phyloP scores from a whole-genome alignment of 1,284 basidiomycete genomes.

The Xerocomus nothofagi region DNA sequence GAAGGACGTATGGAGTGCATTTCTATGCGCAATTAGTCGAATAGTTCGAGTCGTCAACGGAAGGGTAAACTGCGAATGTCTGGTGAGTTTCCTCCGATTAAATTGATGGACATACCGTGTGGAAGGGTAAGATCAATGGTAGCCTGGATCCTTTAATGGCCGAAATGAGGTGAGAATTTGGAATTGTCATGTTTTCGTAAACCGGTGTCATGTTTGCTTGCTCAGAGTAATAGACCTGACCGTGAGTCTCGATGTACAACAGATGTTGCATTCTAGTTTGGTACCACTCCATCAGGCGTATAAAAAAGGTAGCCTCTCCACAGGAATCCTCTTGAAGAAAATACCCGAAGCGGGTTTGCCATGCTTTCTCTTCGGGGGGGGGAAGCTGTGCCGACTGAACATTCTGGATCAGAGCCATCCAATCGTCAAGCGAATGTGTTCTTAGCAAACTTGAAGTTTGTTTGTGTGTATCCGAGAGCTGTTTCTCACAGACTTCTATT shows the following conservation, averaged over 20 bases:
- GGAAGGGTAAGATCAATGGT: slow-evolving; percentile 60
- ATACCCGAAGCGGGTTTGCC: slow-evolving; percentile 40
- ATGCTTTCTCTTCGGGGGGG: slow-evolving; percentile 34
- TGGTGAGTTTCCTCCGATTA: neutral
- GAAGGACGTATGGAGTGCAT: slow-evolving; percentile 56
- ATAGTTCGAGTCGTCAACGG: slow-evolving; percentile 50
- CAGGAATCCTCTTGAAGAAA: slow-evolving; percentile 37
- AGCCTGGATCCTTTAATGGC: slow-evolving; percentile 40
- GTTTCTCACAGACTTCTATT: slow-evolving; percentile 46
- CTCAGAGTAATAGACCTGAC: slow-evolving; percentile 29
- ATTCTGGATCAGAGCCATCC: slow-evolving; percentile 44
- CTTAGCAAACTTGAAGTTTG: slow-evolving; percentile 44
- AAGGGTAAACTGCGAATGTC: slow-evolving; percentile 50
- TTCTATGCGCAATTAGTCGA: slow-evolving; percentile 58
- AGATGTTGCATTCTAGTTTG: slow-evolving; percentile 49
- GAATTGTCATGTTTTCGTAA: slow-evolving; percentile 25
- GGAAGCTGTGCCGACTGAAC: slow-evolving; percentile 33
- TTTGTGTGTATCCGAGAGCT: slow-evolving; percentile 43
- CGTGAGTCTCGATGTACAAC: slow-evolving; percentile 50
- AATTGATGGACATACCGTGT: slow-evolving; percentile 41
- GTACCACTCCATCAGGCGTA: slow-evolving; percentile 55
- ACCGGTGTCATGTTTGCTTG: slow-evolving; percentile 8
- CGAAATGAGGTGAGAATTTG: slow-evolving; percentile 36
- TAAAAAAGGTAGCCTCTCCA: slow-evolving; percentile 54
- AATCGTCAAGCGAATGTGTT: slow-evolving; percentile 40